Percentiles rank a stretch among this genome's conserved stretches.
Evolutionary conservation across 2,329 filamentous ascomycete species (phyloP).

Genomic region (Calycina herbarum): DNA sequence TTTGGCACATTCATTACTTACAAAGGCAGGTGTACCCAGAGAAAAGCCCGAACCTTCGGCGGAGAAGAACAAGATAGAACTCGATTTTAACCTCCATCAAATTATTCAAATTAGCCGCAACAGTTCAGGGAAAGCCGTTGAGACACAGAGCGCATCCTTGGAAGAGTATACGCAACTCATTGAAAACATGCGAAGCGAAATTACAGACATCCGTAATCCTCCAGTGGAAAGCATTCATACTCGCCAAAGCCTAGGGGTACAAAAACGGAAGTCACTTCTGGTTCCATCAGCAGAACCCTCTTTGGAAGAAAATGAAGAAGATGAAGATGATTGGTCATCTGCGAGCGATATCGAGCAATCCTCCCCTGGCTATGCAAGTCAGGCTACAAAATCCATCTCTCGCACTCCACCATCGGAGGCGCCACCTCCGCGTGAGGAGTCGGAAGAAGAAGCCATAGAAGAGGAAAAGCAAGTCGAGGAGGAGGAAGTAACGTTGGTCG

Average conservation of each 20-base stretch:
- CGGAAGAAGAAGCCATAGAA: background rate
- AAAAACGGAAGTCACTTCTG: slow-evolving; percentile 12
- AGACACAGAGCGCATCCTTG: slow-evolving; percentile 19
- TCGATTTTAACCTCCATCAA: slow-evolving; percentile 56
- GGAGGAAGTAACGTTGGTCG: background rate
- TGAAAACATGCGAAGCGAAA: slow-evolving; percentile 33
- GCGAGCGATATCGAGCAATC: slow-evolving; percentile 27
- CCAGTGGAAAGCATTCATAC: slow-evolving; percentile 9
- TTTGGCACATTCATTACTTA: too few species aligned
- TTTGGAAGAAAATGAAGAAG: slow-evolving; percentile 5
- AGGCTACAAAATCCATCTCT: slow-evolving; percentile 26
- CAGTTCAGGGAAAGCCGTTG: slow-evolving; percentile 32
- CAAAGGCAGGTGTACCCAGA: too few species aligned
- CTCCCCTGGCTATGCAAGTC: slow-evolving; percentile 19
- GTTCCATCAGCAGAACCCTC: slow-evolving; percentile 5
- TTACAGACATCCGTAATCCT: slow-evolving; percentile 34
- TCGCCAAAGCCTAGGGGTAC: slow-evolving; percentile 17
- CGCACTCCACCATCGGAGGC: slow-evolving; percentile 27
- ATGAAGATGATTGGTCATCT: slow-evolving; percentile 26
- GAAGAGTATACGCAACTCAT: slow-evolving; percentile 35
- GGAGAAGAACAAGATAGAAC: slow-evolving; percentile 42
- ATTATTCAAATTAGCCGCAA: slow-evolving; percentile 46
- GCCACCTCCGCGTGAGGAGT: background rate
- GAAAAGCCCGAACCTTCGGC: slow-evolving; percentile 19
- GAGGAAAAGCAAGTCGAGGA: background rate